phyloP scores from a whole-genome alignment of 768 basidiomycete genomes.

The Russula earlei region DNA sequence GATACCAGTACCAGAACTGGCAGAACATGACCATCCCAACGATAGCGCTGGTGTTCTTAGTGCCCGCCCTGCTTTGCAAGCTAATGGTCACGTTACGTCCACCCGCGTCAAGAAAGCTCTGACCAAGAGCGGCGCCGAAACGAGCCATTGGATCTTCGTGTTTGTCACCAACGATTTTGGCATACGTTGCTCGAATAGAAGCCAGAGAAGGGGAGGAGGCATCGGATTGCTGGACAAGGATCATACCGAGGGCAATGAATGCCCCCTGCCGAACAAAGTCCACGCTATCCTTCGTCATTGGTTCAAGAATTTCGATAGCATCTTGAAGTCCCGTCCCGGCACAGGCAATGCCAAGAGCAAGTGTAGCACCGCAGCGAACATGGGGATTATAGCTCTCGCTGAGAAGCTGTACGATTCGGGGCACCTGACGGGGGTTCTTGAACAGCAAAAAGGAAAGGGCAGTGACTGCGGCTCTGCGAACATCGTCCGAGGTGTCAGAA shows the following conservation, averaged over 20 bases:
- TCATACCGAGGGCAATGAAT: conserved; percentile 90
- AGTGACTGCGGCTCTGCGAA: conserved; percentile 92
- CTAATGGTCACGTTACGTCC: conserved; percentile 94
- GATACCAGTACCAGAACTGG: conserved; percentile 99
- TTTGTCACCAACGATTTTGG: conserved; percentile 88
- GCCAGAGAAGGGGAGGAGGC: conserved; percentile 76
- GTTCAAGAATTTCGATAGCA: conserved; percentile 92
- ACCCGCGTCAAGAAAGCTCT: conserved; percentile 96
- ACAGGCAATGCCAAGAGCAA: conserved; percentile 94
- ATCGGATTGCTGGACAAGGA: conserved; percentile 94
- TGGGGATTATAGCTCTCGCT: conserved; percentile 99
- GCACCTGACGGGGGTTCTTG: conserved; percentile 94
- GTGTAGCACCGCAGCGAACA: conserved; percentile 91
- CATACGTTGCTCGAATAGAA: conserved; percentile 73
- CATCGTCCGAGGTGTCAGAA: conserved; percentile 96
- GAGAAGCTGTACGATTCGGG: conserved; percentile 90
- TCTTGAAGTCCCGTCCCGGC: conserved; percentile 97
- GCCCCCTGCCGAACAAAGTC: conserved; percentile 99
- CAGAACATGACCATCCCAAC: conserved; percentile 98
- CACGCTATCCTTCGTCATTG: conserved; percentile 95
- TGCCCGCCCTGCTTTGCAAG: conserved; percentile 87
- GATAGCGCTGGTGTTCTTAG: conserved; percentile 85
- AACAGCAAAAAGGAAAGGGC: conserved; percentile 93
- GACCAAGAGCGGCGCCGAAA: conserved; percentile 91
- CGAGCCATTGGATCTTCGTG: conserved; percentile 99